Percentiles rank a stretch among this genome's conserved stretches.
Conservation (phyloP, 1,284 basidiomycete genomes). For the Ceratobasidium sp. region DNA sequence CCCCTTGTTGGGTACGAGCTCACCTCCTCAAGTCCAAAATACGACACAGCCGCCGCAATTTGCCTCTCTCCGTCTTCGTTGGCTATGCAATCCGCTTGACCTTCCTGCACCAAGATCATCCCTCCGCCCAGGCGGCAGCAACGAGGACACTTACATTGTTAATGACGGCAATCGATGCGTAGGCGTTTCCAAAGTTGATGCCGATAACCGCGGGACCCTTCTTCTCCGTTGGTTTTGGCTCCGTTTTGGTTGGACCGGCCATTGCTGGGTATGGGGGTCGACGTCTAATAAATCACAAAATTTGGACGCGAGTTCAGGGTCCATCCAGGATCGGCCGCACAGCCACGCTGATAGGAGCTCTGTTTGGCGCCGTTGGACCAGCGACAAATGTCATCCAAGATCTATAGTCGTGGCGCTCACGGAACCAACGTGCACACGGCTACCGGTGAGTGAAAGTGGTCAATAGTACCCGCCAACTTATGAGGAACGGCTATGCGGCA, state of each 20-base stretch:
- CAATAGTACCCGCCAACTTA: too few species aligned
- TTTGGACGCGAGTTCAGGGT: constrained; percentile 32
- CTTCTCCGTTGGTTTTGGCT: constrained; percentile 8
- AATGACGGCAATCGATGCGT: constrained; percentile 93
- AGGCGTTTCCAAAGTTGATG: constrained; percentile 97
- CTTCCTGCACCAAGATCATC: constrained; percentile 64
- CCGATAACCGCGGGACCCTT: constrained; percentile 64
- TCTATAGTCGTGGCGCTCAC: too few species aligned
- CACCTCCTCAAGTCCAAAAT: constrained; percentile 89
- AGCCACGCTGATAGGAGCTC: constrained; percentile 18
- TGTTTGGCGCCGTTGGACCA: not conserved
- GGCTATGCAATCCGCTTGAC: constrained; percentile 90
- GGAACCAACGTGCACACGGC: too few species aligned
- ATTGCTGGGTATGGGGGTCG: not conserved
- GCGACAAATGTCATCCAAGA: too few species aligned
- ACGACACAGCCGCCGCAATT: constrained; percentile 94
- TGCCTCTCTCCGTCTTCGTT: constrained; percentile 99
- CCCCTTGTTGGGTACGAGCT: constrained; percentile 47
- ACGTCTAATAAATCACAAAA: constrained; percentile 29
- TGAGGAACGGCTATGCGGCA: too few species aligned
- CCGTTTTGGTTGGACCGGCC: constrained; percentile 8
- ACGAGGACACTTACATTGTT: constrained; percentile 74
- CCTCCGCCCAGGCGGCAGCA: not conserved
- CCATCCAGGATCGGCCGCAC: not conserved
- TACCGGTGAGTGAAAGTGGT: too few species aligned